A percentile compares a stretch with the other conserved stretches of the same genome.
phyloP scores from a whole-genome alignment of 2,329 filamentous ascomycete species.

The Curvularia spicifera region DNA sequence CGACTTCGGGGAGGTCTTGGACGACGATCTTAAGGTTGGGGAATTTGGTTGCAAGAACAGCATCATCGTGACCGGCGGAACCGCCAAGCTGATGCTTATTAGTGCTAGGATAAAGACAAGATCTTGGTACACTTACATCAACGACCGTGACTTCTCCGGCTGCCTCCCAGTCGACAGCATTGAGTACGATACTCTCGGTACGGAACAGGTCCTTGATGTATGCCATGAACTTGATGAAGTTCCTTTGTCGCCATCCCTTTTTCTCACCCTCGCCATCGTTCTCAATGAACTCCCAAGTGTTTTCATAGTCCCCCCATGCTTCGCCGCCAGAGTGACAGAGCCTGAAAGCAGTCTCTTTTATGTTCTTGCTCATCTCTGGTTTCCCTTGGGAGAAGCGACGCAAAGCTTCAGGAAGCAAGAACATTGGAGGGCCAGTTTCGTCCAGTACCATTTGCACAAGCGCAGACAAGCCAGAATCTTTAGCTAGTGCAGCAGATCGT shows the following conservation, averaged over 20 bases:
- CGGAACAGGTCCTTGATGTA: constrained; percentile 45
- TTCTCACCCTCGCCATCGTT: constrained; percentile 39
- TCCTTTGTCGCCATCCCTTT: constrained; percentile 42
- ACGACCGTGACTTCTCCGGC: too few species aligned
- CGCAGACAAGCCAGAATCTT: constrained; percentile 31
- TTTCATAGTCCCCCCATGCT: constrained; percentile 29
- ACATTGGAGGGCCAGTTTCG: too few species aligned
- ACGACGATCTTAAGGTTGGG: too few species aligned
- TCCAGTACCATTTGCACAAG: constrained; percentile 31
- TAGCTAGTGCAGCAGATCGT: constrained; percentile 38
- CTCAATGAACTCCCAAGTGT: constrained; percentile 42
- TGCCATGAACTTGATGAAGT: constrained; percentile 44
- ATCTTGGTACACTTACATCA: too few species aligned
- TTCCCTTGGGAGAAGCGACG: constrained; percentile 11
- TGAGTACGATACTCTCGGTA: constrained; percentile 34
- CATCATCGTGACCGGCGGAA: too few species aligned
- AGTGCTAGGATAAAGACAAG: too few species aligned
- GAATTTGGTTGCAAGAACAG: too few species aligned
- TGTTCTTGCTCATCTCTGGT: constrained; percentile 28
- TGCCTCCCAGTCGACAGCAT: constrained; percentile 18
- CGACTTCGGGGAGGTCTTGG: too few species aligned
- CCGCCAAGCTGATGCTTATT: too few species aligned
- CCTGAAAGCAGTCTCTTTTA: constrained; percentile 39
- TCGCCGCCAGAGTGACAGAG: constrained; percentile 37
- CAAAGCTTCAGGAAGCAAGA: too few species aligned